phyloP scores from a whole-genome alignment of 1,139 yeast species.

The Pneumocystis murina region DNA sequence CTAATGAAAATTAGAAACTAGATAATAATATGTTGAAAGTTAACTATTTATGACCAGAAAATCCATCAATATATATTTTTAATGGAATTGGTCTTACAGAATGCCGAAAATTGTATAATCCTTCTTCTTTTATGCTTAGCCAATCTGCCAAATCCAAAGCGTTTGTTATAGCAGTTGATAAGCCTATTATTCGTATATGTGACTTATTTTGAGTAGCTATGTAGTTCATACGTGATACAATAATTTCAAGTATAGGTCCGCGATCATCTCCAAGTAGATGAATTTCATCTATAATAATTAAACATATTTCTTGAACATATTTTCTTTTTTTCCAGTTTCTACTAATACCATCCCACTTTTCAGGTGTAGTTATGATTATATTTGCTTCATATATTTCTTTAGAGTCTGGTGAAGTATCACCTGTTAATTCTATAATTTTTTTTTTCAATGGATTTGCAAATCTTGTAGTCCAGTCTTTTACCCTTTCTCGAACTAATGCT shows the following conservation, averaged over 20 bases:
- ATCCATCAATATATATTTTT: conserved; percentile 95
- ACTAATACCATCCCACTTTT: conserved; percentile 95
- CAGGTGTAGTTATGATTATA: conserved; percentile 91
- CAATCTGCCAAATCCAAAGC: conserved; percentile 98
- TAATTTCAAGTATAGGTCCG: conserved; percentile 96
- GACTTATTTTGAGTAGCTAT: conserved; percentile 60
- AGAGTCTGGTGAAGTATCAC: conserved; percentile 89
- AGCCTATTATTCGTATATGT: conserved; percentile 71
- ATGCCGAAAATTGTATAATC: conserved; percentile 82
- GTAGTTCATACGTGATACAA: conserved; percentile 95
- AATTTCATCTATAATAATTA: conserved; percentile 95
- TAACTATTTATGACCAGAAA: conserved; percentile 46
- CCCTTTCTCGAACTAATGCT: conserved; percentile 91
- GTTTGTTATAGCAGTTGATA: conserved; percentile 96
- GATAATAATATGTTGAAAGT: conserved; percentile 89
- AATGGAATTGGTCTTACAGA: conserved; percentile 96
- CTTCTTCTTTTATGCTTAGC: conserved; percentile 72
- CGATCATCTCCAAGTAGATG: conserved; percentile 94
- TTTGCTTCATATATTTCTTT: conserved; percentile 77
- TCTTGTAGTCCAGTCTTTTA: conserved; percentile 79
- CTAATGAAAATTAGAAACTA: conserved; percentile 1
- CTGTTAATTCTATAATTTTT: conserved; percentile 80
- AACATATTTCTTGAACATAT: conserved; percentile 79
- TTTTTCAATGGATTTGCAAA: conserved; percentile 46
- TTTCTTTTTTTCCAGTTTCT: conserved; percentile 95